These are phyloP conservation scores for Rhododendron ferrugineum DNA, from an alignment of 148 eudicot genomes.

Conservation along the genomic window DNA sequence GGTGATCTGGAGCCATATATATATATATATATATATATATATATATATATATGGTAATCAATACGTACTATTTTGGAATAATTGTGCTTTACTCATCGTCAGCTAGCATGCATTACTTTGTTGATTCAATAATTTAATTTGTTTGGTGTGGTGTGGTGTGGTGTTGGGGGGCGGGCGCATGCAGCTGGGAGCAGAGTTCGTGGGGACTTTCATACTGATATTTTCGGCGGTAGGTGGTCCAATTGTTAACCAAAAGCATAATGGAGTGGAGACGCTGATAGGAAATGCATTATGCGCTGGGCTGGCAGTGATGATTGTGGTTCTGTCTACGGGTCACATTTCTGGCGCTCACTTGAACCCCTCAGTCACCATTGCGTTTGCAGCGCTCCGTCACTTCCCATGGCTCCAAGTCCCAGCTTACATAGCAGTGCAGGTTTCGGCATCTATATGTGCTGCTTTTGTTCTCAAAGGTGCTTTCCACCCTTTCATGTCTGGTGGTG, in stretches of 20 bases:
- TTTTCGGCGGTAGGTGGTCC: slow-evolving; percentile 92
- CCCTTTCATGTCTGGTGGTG: slow-evolving; percentile 88
- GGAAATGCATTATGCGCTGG: slow-evolving; percentile 91
- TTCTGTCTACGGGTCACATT: slow-evolving; percentile 89
- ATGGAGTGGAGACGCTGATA: slow-evolving; percentile 61
- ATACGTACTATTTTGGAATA: neutral
- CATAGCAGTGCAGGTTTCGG: slow-evolving; percentile 78
- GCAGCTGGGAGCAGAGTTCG: slow-evolving; percentile 90
- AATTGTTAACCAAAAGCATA: slow-evolving; percentile 78
- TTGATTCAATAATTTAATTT: too few relatives aligned
- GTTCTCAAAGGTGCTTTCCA: slow-evolving; percentile 81
- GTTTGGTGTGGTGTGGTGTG: too few relatives aligned
- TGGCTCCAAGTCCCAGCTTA: slow-evolving; percentile 91
- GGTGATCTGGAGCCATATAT: too few relatives aligned
- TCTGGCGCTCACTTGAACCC: slow-evolving; percentile 97
- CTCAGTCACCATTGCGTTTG: slow-evolving; percentile 80
- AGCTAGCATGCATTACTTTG: neutral
- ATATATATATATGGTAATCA: too few relatives aligned
- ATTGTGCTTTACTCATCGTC: neutral
- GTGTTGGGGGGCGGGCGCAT: neutral
- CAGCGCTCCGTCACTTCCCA: slow-evolving; percentile 84
- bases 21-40: too few relatives aligned
- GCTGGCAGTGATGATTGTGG: slow-evolving; percentile 83
- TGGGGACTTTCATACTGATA: slow-evolving; percentile 91
- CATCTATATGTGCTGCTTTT: slow-evolving; percentile 80